Evolutionary conservation across 129 eudicot species (phyloP).

Genomic region (Gnaphalium uliginosum): DNA sequence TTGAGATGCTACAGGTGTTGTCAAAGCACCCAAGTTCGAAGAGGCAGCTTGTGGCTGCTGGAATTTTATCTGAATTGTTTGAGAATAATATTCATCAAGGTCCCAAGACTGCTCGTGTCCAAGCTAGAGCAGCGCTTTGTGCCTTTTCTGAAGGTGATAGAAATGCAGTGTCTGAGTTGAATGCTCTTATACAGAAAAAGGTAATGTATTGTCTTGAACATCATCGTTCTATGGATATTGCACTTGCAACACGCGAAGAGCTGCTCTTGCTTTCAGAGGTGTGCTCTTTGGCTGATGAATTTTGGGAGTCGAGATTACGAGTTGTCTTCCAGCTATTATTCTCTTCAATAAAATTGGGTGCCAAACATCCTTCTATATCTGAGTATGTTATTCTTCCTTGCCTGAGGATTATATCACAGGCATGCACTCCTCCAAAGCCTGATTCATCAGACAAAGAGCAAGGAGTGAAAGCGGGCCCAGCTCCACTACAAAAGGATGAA

Average conservation of each 20-base stretch:
- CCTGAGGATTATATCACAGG: conserved; percentile 86
- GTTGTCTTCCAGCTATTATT: conserved; percentile 92
- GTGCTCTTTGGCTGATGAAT: conserved; percentile 90
- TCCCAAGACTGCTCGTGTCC: conserved; percentile 91
- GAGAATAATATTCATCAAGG: conserved; percentile 99
- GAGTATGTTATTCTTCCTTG: conserved; percentile 97
- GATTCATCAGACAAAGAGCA: conserved; percentile 78
- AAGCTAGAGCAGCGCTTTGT: conserved; percentile 93
- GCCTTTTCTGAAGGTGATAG: conserved; percentile 94
- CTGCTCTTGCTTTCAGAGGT: conserved; percentile 90
- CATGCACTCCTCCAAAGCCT: conserved; percentile 97
- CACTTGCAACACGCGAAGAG: conserved; percentile 95
- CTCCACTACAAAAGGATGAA: conserved; percentile 51
- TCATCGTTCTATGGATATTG: conserved; percentile 97
- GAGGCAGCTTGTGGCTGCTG: conserved; percentile 85
- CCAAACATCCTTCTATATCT: conserved; percentile 96
- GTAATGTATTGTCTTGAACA: conserved; percentile 96
- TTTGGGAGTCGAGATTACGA: conserved; percentile 95
- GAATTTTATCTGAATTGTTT: conserved; percentile 86
- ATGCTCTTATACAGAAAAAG: conserved; percentile 80
- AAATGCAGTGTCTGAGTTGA: conserved; percentile 81
- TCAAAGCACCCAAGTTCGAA: conserved; percentile 85
- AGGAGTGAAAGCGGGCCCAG: conserved; percentile 44
- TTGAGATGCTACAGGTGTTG: conserved; percentile 86
- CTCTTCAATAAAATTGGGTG: conserved; percentile 86